Base-by-base conservation (phyloP, 2,329 filamentous ascomycete genomes). In the Fonsecaea nubica region DNA sequence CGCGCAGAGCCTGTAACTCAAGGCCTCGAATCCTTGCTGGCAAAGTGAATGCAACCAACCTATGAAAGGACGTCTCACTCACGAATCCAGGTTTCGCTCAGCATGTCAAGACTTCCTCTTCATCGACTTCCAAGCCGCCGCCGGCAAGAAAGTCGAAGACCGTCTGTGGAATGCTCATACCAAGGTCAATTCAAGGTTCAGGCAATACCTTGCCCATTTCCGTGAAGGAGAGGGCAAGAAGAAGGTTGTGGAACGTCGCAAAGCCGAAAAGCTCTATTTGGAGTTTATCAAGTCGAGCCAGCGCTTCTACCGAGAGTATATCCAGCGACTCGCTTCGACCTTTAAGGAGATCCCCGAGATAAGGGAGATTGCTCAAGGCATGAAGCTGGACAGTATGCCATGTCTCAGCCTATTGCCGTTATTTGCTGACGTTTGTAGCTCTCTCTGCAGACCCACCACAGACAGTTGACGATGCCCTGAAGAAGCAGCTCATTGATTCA, bases 241-340 rank as follows among this genome's bases (percentile, higher is more conserved):
- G 73, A 83, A 82, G 72, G 81, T 83, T 63, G 86, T 89, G 54
- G 85, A 87, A 78, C 88, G 87, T 74, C 88, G 93, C 69, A 95
- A 93, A 78, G 82, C 94, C 58, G 90, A 92, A 76, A 93, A 91
- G 79, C 85, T 89, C 70, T 98, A 96, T 77, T 83, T 90, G 64
- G 87, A 88, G 72, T 98, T 96, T 77, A 87, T 98, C 72, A 96
- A 94, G 79, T 90, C 89, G 55, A 91, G 92, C 71, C 92, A 95
- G 78, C 88, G 88, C 74, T 97, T 96, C 78, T 98, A 98, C 82
- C 88, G 91, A 74, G 89, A 88, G 71, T 95, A 92, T 74, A 90
- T 97, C 62, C 89, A 94, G 77, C 87, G 89, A 64, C 83, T 97
- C 30, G 89, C 90, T 61, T 82, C 82, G 18, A 82, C 84, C 66